phyloP scores from a whole-genome alignment of 164 flowering plant genomes.

The Sextonia rubra region DNA sequence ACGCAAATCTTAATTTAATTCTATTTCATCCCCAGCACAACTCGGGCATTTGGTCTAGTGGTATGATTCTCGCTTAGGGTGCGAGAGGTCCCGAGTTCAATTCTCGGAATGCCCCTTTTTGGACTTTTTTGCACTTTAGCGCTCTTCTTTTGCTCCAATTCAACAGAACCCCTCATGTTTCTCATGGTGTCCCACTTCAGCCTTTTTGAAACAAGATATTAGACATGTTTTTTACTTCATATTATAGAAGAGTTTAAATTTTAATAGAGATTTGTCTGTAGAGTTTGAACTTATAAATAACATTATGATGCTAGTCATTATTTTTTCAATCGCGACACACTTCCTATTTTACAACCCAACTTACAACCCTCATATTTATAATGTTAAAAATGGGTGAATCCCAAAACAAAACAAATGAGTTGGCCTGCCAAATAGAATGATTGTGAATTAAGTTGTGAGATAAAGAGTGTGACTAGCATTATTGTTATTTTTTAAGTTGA shows the following conservation, averaged over 20 bases:
- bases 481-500: background rate
- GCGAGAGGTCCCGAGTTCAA: constrained; percentile 93
- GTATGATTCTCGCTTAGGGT: constrained; percentile 98
- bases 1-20: no score
- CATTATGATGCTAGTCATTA: background rate
- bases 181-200: no score
- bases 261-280: background rate
- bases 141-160: background rate
- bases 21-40: background rate
- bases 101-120: constrained; percentile 30
- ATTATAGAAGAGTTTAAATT: background rate
- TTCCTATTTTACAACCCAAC: no score
- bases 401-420: no score
- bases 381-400: no score
- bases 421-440: no score
- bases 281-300: background rate
- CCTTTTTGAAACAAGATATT: background rate
- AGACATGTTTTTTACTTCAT: background rate
- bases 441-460: no score
- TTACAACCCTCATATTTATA: no score
- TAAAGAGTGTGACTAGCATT: no score
- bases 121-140: no score
- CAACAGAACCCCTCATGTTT: background rate
- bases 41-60: constrained; percentile 93
- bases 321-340: no score